Evolutionary conservation across 2,329 filamentous ascomycete species (phyloP).

Genomic region (Colletotrichum sp.): DNA sequence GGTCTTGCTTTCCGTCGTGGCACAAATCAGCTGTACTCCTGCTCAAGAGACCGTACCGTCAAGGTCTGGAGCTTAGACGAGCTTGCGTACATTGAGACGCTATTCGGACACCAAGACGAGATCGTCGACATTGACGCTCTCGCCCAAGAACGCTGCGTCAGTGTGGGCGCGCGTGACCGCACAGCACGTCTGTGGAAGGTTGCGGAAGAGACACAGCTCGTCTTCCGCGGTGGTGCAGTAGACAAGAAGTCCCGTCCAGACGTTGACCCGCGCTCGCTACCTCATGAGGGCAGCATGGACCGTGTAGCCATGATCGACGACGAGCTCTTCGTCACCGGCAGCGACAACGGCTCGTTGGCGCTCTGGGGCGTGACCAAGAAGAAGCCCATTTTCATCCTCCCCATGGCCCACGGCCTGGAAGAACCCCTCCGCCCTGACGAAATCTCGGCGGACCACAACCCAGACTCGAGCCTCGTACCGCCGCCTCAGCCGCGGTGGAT

Average conservation of each 20-base stretch:
- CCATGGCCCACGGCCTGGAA: constrained; percentile 86
- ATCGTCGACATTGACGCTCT: constrained; percentile 85
- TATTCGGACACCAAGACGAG: constrained; percentile 95
- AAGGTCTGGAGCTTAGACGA: constrained; percentile 96
- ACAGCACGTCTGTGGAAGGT: constrained; percentile 97
- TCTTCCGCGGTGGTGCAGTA: constrained; percentile 80
- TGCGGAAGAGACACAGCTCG: constrained; percentile 90
- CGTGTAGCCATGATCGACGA: constrained; percentile 89
- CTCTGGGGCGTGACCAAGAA: constrained; percentile 94
- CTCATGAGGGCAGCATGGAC: constrained; percentile 86
- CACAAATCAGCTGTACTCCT: constrained; percentile 91
- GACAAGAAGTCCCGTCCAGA: constrained; percentile 51
- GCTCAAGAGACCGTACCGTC: constrained; percentile 88
- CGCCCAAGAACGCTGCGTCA: constrained; percentile 86
- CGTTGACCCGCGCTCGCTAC: constrained; percentile 56
- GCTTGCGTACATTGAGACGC: constrained; percentile 90
- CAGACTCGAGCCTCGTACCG: constrained; percentile 63
- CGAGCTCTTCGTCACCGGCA: constrained; percentile 89
- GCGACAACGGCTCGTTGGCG: constrained; percentile 85
- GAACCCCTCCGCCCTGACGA: constrained; percentile 69
- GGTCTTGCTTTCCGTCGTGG: constrained; percentile 84
- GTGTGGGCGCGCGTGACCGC: constrained; percentile 87
- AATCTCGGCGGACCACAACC: constrained; percentile 74
- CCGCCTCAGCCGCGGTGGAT: constrained; percentile 82
- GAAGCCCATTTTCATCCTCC: constrained; percentile 84